Evolutionary conservation across 768 basidiomycete species (phyloP).

Genomic region (Xerocomellus intermedius): DNA sequence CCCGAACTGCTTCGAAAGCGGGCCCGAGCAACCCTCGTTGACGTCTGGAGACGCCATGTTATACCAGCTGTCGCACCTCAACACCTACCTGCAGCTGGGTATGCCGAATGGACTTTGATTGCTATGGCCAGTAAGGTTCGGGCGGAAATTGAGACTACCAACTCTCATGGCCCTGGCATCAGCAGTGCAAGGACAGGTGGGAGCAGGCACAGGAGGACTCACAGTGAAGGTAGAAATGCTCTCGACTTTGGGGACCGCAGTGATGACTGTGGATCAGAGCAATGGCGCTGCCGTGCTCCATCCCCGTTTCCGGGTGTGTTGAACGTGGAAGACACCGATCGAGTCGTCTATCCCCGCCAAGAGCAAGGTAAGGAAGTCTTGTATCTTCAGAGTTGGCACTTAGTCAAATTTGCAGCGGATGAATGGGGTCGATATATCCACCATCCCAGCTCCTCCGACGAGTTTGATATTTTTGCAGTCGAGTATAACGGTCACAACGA

Average conservation of each 20-base stretch:
- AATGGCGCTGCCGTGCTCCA: constrained; percentile 26
- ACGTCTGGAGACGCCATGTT: constrained; percentile 62
- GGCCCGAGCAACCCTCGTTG: constrained; percentile 66
- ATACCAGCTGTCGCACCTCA: constrained; percentile 46
- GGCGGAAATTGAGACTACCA: constrained; percentile 12
- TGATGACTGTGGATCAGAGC: constrained; percentile 20
- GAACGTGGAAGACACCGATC: constrained; percentile 21
- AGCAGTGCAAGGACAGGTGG: neutral
- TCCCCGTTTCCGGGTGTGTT: constrained; percentile 17
- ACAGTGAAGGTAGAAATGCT: constrained; percentile 43
- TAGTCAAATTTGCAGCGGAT: constrained; percentile 19
- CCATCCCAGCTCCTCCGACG: constrained; percentile 4
- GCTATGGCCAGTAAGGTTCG: constrained; percentile 20
- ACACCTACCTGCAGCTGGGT: constrained; percentile 35
- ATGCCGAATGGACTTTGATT: constrained; percentile 33
- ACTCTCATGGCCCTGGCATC: neutral
- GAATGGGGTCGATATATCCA: constrained; percentile 27
- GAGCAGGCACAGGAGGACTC: constrained; percentile 49
- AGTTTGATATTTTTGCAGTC: constrained; percentile 21
- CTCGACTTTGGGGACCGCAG: constrained; percentile 34
- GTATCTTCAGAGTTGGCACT: constrained; percentile 3
- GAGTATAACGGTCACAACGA: constrained; percentile 26
- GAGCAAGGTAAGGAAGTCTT: constrained; percentile 18
- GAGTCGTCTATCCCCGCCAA: constrained; percentile 30
- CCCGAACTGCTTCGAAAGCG: constrained; percentile 46